A percentile compares a stretch with the other conserved stretches of the same genome.
Conservation (phyloP, 164 flowering plant species). For the Dillenia turbinata region DNA sequence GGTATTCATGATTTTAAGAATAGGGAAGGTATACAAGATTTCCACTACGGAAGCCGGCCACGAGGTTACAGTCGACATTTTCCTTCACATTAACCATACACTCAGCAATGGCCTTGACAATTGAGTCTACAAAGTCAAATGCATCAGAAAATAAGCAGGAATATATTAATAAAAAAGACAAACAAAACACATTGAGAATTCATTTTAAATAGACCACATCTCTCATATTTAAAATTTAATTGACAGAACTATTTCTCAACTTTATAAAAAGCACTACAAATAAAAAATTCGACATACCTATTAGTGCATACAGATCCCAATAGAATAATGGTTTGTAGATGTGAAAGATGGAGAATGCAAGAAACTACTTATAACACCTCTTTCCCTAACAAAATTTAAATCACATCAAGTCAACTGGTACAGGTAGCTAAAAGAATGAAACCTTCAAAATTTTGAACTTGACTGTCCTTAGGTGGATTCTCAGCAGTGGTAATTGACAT, state of each 20-base stretch:
- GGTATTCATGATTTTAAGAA: too few species aligned
- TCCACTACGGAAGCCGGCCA: constrained; percentile 40
- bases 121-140: constrained; percentile 30
- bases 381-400: too few species aligned
- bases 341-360: neutral
- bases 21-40: constrained; percentile 31
- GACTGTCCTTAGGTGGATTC: constrained; percentile 14
- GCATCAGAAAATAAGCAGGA: neutral
- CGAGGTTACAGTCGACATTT: constrained; percentile 47
- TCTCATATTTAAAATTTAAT: too few species aligned
- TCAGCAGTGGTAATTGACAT: constrained; percentile 36
- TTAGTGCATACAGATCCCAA: too few species aligned
- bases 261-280: too few species aligned
- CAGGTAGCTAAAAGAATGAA: neutral
- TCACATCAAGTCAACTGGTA: too few species aligned
- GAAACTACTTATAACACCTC: too few species aligned
- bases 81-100: constrained; percentile 61
- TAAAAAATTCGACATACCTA: too few species aligned
- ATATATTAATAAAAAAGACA: neutral
- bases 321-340: too few species aligned
- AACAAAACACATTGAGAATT: too few species aligned
- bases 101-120: constrained; percentile 45
- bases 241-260: too few species aligned
- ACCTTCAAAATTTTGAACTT: constrained; percentile 40
- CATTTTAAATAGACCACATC: too few species aligned